Evolutionary conservation across 192 early-diverging fungal genomes (phyloP), one percentile per base, ranked within the genome.

Genomic region (Chytriomyces sp.): DNA sequence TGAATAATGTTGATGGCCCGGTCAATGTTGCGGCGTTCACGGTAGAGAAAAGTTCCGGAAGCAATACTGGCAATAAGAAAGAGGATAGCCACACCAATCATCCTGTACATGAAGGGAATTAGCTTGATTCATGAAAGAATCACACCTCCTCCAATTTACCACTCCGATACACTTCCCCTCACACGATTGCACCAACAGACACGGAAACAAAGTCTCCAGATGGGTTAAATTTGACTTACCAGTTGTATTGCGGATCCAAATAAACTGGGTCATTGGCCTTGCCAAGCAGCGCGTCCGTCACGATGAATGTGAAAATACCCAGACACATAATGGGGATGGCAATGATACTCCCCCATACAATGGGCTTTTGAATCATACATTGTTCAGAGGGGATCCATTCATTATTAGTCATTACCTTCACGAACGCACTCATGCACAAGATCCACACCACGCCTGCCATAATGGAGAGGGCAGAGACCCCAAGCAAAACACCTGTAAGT

Each of bases 1-100:
- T 92, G 78, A 39, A 34, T 55, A 36, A 81, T 76, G 49, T 78
- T 70, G 41, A 81, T 71, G 19, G 80, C 75, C 32, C 74, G 75
- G 56, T 81, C 77, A 19, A 77, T 76, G 37, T 81, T 55, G 34
- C 53, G 59, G 39, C 80, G 62, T 30, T 72, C 64, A 5, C 39
- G 36, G 36, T 70, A 55, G 30, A 78, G 41, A 39, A 64, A 81
- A 12, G 52, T 39, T 2, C 38, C 64, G 10, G 74, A 75, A 37
- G 53, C 72, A n/a, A 81, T 22, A 10, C 73, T 74, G 7, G 68
- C 59, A 33, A 81, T 60, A 34, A 78, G 61, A 33, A 72, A 75
- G 0, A 37, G 25, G 22, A 67, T 19, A 1, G 76, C 62, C 12
- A 74, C 33, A 31, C 19, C 69, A 39, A 78, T 78, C 70, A 76